Conservation (phyloP, 2,329 filamentous ascomycete species). For the Aspergillus awamori region DNA sequence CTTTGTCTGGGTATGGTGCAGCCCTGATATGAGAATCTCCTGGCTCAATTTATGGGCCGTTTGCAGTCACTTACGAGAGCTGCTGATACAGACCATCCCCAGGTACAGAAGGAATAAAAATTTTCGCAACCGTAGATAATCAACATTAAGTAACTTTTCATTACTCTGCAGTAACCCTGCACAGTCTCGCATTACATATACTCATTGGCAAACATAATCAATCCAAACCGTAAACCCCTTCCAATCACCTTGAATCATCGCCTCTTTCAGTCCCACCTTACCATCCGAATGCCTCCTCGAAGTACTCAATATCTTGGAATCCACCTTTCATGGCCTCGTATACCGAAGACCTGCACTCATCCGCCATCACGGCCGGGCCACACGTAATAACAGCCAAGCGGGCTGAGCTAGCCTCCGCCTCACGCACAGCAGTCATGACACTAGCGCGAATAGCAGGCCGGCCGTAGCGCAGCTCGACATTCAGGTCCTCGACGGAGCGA, state of each 20-base stretch:
- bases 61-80: too few species aligned
- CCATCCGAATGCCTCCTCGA: slow-evolving; percentile 36
- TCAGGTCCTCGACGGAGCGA: neutral
- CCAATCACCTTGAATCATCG: neutral
- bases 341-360: slow-evolving; percentile 44
- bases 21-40: too few species aligned
- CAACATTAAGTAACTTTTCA: neutral
- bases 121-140: too few species aligned
- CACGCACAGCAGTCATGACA: slow-evolving; percentile 2
- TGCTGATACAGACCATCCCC: too few species aligned
- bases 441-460: slow-evolving; percentile 10
- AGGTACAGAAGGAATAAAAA: too few species aligned
- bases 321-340: slow-evolving; percentile 35
- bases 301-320: slow-evolving; percentile 42
- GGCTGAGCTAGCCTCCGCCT: slow-evolving; percentile 9
- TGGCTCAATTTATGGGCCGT: too few species aligned
- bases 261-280: neutral
- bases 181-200: neutral
- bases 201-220: neutral
- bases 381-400: slow-evolving; percentile 41
- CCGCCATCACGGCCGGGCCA: slow-evolving; percentile 48
- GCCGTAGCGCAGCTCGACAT: neutral
- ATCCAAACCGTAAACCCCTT: neutral
- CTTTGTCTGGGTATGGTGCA: too few species aligned
- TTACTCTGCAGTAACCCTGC: neutral